Percentiles rank a stretch among this genome's conserved stretches.
phyloP scores from a whole-genome alignment of 2,329 filamentous ascomycete genomes.

The Sporothrix euskadiensis region DNA sequence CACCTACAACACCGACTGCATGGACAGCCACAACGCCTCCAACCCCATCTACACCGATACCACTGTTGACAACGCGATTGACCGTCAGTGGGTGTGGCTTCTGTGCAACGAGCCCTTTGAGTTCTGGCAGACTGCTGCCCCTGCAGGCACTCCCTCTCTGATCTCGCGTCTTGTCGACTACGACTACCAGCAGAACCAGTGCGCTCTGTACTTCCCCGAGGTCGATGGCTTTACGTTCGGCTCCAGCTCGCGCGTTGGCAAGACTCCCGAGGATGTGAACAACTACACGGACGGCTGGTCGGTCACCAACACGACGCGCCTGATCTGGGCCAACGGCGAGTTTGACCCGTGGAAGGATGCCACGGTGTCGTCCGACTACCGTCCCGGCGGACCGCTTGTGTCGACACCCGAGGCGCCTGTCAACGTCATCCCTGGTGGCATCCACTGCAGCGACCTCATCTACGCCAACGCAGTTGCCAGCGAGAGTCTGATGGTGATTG shows the following conservation, averaged over 20 bases:
- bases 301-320: conserved; percentile 44
- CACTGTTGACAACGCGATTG: conserved; percentile 43
- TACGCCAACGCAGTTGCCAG: conserved; percentile 53
- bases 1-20: conserved; percentile 50
- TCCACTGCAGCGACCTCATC: conserved; percentile 46
- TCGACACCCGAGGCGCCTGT: conserved; percentile 42
- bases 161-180: conserved; percentile 43
- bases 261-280: conserved; percentile 42
- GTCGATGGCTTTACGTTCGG: conserved; percentile 40
- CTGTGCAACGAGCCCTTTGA: conserved; percentile 54
- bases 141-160: conserved; percentile 44
- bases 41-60: conserved; percentile 46
- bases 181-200: conserved; percentile 46
- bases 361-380: conserved; percentile 43
- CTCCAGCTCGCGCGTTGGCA: conserved; percentile 36
- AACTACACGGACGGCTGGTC: conserved; percentile 45
- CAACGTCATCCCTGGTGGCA: conserved; percentile 41
- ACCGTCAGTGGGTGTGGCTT: conserved; percentile 59
- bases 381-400: conserved; percentile 43
- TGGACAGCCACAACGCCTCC: conserved; percentile 48
- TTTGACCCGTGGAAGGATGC: conserved; percentile 46
- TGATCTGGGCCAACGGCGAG: conserved; percentile 46
- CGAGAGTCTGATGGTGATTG: conserved; percentile 50
- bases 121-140: conserved; percentile 50
- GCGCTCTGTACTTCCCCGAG: conserved; percentile 50